phyloP scores from a whole-genome alignment of 2,329 filamentous ascomycete genomes.

The Pestalotiopsis sp. region DNA sequence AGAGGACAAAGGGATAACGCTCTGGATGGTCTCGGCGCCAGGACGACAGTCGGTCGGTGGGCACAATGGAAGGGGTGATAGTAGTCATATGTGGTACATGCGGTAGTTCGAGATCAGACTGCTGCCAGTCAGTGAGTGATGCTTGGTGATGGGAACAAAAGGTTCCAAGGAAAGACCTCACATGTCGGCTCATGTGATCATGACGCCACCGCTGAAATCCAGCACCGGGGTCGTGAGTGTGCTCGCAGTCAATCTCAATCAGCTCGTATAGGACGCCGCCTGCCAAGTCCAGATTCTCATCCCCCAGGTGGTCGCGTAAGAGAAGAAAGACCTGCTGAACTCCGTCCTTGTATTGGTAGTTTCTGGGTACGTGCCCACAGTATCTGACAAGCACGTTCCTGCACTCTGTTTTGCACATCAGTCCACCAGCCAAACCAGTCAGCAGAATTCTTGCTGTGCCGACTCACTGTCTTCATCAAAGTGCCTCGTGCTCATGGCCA shows the following conservation, averaged over 20 bases:
- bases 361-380: constrained; percentile 46
- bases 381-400: constrained; percentile 47
- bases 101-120: constrained; percentile 46
- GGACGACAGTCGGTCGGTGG: constrained; percentile 36
- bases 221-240: constrained; percentile 46
- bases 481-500: background rate
- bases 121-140: background rate
- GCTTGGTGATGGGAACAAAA: background rate
- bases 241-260: constrained; percentile 47
- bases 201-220: constrained; percentile 50
- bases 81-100: constrained; percentile 51
- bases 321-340: constrained; percentile 46
- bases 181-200: constrained; percentile 46
- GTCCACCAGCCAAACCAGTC: background rate
- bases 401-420: constrained; percentile 36
- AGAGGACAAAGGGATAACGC: constrained; percentile 42
- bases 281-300: constrained; percentile 45
- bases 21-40: constrained; percentile 41
- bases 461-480: constrained; percentile 13
- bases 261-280: constrained; percentile 49
- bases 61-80: constrained; percentile 42
- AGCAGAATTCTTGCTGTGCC: background rate
- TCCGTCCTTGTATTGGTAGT: constrained; percentile 49
- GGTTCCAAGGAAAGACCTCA: constrained; percentile 22
- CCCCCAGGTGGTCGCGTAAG: constrained; percentile 45